These are phyloP conservation scores for Colletotrichum nymphaeae DNA, from an alignment of 2,329 filamentous ascomycete species.

Conservation along the genomic window DNA sequence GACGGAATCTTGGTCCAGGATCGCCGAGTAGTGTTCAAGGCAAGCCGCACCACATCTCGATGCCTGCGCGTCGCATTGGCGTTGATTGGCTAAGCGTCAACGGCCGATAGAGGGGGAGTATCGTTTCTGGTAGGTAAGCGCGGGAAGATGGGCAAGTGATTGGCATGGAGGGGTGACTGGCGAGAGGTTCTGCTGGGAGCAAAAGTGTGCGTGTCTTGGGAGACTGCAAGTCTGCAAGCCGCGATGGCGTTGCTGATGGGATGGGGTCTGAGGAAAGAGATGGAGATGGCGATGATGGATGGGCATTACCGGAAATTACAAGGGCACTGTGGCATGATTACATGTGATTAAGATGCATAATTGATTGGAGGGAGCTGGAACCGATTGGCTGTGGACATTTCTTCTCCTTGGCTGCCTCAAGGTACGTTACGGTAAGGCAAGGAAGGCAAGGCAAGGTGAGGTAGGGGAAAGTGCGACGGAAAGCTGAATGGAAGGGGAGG, in stretches of 20 bases:
- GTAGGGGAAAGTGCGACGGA: not conserved
- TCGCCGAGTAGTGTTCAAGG: no score
- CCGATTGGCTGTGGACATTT: not conserved
- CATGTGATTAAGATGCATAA: not conserved
- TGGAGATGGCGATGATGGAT: not conserved
- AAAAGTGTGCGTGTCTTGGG: not conserved
- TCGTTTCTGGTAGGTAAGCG: not conserved
- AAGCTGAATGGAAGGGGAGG: not conserved
- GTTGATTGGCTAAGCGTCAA: not conserved
- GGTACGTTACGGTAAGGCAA: no score
- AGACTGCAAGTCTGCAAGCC: not conserved
- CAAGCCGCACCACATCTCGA: no score
- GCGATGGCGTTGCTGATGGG: not conserved
- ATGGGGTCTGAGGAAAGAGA: no score
- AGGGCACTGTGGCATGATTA: not conserved
- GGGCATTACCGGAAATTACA: not conserved
- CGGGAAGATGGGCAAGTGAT: not conserved
- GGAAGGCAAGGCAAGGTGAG: no score
- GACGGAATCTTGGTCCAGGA: not conserved
- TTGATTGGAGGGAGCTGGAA: not conserved
- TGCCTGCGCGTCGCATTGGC: not conserved
- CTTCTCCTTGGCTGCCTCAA: not conserved
- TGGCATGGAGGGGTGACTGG: not conserved
- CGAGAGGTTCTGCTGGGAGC: not conserved
- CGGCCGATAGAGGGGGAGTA: not conserved